Conservation (phyloP, 129 eudicot genomes). For the Centrapalus pauciflorus region DNA sequence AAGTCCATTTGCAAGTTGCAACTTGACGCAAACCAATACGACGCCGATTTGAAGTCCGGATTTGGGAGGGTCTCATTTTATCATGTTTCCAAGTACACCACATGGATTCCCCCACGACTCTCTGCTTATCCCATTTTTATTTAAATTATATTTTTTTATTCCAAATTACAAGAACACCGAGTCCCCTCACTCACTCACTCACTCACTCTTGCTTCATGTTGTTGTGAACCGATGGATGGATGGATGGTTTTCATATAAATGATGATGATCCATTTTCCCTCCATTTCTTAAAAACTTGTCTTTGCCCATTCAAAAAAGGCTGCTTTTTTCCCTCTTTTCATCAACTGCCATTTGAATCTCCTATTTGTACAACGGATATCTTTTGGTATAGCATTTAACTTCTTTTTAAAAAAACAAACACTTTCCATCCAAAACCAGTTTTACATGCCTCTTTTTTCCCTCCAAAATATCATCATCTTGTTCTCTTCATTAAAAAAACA, state of each 20-base stretch:
- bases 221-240: too few relatives aligned
- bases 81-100: constrained; percentile 5
- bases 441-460: constrained; percentile 8
- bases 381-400: constrained; percentile 24
- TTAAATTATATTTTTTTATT: background rate
- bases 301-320: constrained; percentile 13
- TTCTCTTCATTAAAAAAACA: constrained; percentile 8
- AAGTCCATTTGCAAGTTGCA: background rate
- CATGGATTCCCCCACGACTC: background rate
- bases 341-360: constrained; percentile 49
- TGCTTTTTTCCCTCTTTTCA: constrained; percentile 15
- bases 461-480: constrained; percentile 18
- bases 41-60: constrained; percentile 8
- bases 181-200: too few relatives aligned
- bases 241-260: background rate
- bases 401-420: background rate
- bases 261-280: constrained; percentile 31
- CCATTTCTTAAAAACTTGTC: background rate
- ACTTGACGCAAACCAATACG: constrained; percentile 1
- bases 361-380: constrained; percentile 33
- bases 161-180: too few relatives aligned
- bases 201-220: background rate
- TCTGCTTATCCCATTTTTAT: background rate
- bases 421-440: constrained; percentile 24
- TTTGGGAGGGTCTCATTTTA: background rate